Evolutionary conservation across 1,284 basidiomycete genomes (phyloP).

Genomic region (Coniferiporia weirii): DNA sequence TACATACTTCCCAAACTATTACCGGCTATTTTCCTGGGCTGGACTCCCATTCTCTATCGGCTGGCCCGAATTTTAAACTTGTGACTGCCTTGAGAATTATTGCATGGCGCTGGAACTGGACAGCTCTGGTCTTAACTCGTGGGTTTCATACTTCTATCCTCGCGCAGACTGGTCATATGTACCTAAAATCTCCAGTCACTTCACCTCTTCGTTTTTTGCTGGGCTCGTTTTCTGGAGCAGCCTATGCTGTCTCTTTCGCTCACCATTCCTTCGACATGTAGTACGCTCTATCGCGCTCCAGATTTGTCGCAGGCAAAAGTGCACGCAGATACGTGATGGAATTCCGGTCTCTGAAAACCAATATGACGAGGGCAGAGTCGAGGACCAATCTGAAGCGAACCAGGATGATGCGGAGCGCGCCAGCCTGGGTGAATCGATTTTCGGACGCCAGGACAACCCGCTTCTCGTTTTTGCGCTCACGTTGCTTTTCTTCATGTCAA

Average conservation of each 20-base stretch:
- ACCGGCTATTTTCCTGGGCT: not conserved
- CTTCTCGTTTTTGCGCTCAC: slow-evolving; percentile 38
- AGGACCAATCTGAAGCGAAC: not conserved
- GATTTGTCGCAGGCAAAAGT: slow-evolving; percentile 13
- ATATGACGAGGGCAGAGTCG: slow-evolving; percentile 10
- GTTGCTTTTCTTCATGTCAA: slow-evolving; percentile 40
- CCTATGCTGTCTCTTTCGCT: slow-evolving; percentile 31
- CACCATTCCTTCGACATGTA: slow-evolving; percentile 25
- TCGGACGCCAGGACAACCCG: slow-evolving; percentile 22
- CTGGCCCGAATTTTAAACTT: slow-evolving; percentile 3
- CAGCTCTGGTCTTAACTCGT: slow-evolving; percentile 28
- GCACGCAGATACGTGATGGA: not conserved
- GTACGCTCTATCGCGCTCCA: slow-evolving; percentile 9
- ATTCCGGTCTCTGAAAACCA: not conserved
- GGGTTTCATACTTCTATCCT: slow-evolving; percentile 16
- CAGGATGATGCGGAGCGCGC: not conserved
- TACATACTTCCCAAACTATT: too few relatives aligned
- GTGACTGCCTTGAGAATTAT: slow-evolving; percentile 9
- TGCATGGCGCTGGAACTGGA: slow-evolving; percentile 21
- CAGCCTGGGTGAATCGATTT: slow-evolving; percentile 6
- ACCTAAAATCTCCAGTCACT: slow-evolving; percentile 26
- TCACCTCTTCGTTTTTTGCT: slow-evolving; percentile 35
- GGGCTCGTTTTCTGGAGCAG: slow-evolving; percentile 47
- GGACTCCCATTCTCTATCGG: not conserved
- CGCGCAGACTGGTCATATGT: slow-evolving; percentile 3